Evolutionary conservation across 148 eudicot genomes (phyloP), one percentile per base, ranked within the genome.

Genomic region (Hydrangea macrophylla): DNA sequence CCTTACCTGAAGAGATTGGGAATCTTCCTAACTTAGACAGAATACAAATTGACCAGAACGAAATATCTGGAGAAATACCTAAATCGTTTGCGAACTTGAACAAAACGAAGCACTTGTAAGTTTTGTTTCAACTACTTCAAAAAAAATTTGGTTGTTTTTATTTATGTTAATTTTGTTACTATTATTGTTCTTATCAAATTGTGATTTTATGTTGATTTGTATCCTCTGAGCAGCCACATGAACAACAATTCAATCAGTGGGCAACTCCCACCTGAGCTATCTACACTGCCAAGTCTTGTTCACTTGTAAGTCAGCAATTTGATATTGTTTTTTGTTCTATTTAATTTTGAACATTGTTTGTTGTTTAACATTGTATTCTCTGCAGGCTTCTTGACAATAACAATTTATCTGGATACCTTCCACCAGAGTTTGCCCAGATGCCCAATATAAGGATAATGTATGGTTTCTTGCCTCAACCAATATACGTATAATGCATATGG

Each of bases 381-480:
- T 83, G 81, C 90, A 90, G 96, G 68, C 77, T 90, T 62, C 88
- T 90, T 40, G 96, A 90, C 64, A 87, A 90, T 72, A 90, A 90
- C 75, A 87, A 90, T 56, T 81, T 90, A 73, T 79, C 96, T 22
- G 97, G 98, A 13, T 63, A 75, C 73, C 88, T 89, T 78, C 97
- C 98, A 26, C 84, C 88, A 36, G 89, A 87, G 77, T 76, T 89
- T 23, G 81, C 88, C 12, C 12, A 84, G 56, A 60, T 85, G 79
- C 89, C 96, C 17, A 72, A 44, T n/a, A 81, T 92, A 50, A 67
- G 56, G 32, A 92, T 92, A 35, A 79, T 92, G 98, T 92, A 85
- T 60, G 91, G 67, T 39, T 39, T 74, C 55, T 64, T 69, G 20
- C 72, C 50, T 58, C 39, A 36, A 7, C 58, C 28, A 18, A 30